Percentiles rank a stretch among this genome's conserved stretches.
These are phyloP conservation scores for Gracilaria gracilis DNA, from an alignment of 23 red algal genomes.

Conservation along the genomic window DNA sequence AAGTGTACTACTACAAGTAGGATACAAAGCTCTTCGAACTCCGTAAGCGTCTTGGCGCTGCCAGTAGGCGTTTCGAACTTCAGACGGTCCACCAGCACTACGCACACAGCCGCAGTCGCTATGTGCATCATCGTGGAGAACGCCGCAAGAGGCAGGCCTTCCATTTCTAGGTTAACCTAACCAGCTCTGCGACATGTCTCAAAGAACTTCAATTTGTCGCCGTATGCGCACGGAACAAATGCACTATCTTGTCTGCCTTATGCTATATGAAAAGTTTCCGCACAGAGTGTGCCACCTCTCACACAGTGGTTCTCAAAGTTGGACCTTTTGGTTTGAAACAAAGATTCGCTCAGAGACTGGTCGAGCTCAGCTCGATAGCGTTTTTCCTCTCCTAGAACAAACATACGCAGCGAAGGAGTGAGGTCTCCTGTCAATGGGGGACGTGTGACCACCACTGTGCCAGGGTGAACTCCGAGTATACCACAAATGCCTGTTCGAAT, in stretches of 20 bases:
- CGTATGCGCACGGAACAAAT: not conserved
- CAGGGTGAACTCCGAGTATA: conserved; percentile 30
- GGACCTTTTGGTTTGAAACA: not conserved
- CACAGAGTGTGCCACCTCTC: not conserved
- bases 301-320: not conserved
- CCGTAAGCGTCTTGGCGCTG: not conserved
- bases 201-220: conserved; percentile 1
- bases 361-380: not conserved
- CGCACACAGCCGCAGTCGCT: conserved; percentile 16
- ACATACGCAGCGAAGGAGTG: conserved; percentile 10
- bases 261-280: not conserved
- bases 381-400: not conserved
- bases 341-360: not conserved
- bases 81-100: conserved; percentile 49
- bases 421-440: not conserved
- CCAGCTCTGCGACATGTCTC: not conserved
- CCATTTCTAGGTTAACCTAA: conserved; percentile 51
- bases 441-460: conserved; percentile 38
- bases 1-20: not conserved
- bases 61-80: conserved; percentile 21
- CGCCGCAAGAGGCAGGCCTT: conserved; percentile 44
- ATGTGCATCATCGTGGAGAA: conserved; percentile 20
- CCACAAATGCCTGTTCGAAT: conserved; percentile 46
- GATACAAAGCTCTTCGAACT: conserved; percentile 20
- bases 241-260: not conserved